Conservation (phyloP, 1,284 basidiomycete species). For the Porodaedalea pini region DNA sequence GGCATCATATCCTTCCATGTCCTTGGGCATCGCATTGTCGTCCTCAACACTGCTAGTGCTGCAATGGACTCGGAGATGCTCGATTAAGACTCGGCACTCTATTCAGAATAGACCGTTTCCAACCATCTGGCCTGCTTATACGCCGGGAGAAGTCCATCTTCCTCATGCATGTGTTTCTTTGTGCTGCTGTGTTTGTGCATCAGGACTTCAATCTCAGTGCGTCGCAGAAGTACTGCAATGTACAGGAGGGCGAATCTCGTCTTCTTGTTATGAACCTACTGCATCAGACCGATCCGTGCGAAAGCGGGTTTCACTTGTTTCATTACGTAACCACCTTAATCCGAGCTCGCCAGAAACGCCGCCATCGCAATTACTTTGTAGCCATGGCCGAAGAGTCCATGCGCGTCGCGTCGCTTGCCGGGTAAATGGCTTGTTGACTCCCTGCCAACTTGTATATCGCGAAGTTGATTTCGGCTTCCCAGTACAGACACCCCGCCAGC, state of each 20-base stretch:
- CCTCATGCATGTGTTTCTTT: conserved; percentile 11
- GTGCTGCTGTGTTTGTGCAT: neutral
- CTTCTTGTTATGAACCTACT: neutral
- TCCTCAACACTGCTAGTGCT: conserved; percentile 22
- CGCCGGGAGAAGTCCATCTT: conserved; percentile 18
- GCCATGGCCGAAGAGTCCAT: conserved; percentile 39
- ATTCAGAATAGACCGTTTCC: conserved; percentile 19
- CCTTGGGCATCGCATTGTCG: conserved; percentile 14
- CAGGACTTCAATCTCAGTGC: conserved; percentile 4
- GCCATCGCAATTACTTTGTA: conserved; percentile 41
- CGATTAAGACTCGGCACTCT: conserved; percentile 19
- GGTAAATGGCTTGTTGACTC: conserved; percentile 46
- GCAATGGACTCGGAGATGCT: conserved; percentile 20
- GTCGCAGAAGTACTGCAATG: conserved; percentile 2
- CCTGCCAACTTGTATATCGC: conserved; percentile 40
- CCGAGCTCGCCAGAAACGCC: conserved; percentile 32
- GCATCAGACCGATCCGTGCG: conserved; percentile 1
- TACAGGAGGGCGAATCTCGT: neutral
- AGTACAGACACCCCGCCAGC: neutral
- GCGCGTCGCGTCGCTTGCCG: conserved; percentile 40
- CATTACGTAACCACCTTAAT: neutral
- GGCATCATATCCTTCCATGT: neutral
- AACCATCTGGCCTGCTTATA: conserved; percentile 11
- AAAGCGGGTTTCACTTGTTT: conserved; percentile 1
- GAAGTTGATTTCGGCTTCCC: too few species aligned